Base-by-base conservation (phyloP, 2,329 filamentous ascomycete species). In the Rachicladosporium sp. region DNA sequence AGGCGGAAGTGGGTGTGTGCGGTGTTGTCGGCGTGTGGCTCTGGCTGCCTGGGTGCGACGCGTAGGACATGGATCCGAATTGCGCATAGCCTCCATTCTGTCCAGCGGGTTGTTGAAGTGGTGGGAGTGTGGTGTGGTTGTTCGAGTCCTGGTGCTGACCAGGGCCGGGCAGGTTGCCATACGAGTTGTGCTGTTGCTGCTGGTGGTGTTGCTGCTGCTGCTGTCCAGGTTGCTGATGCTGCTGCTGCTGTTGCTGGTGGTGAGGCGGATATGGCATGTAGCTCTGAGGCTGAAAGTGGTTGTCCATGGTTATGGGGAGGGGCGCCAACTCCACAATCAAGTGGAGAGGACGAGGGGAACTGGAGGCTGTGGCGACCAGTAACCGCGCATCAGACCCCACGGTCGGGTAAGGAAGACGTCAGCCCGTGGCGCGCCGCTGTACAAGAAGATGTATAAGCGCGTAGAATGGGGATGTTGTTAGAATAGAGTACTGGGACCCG, bases 41-140 rank as follows among this genome's bases (percentile, higher is more conserved):
- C 41, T 57, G 52, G 43, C 51, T 56, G 33, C 43, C 49, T 27
- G 50, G 50, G 36, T 53, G 51, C 23, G 13, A 31, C 19, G 49
- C 49, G 43, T 54, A 58, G 36, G 57, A 57, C 35, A 60, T 45
- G 13, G 46, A 50, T 41, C 57, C 57, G 35, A 59, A 57, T 37
- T 55, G 53, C 27, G 47, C 47, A 39, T 45, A 51, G 47, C 46
- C 54, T 38, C 53, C 54, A 55, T 56, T 56, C 40, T 52, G 50
- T 32, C 45, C 47, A 27, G 23, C 23, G 7, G 23, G 23, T 27
- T 27, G 23, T 43, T 60, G 56, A 34, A 60, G 46, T 15, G 57
- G 57, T 15, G 57, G 57, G n/a, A 60, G 48, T 8, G 56, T 60
- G 11, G 53, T 47, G 44, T 53, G 52, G 49, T 51, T 32, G 42